phyloP scores from a whole-genome alignment of 2,329 filamentous ascomycete species.

The Aspergillus persii region DNA sequence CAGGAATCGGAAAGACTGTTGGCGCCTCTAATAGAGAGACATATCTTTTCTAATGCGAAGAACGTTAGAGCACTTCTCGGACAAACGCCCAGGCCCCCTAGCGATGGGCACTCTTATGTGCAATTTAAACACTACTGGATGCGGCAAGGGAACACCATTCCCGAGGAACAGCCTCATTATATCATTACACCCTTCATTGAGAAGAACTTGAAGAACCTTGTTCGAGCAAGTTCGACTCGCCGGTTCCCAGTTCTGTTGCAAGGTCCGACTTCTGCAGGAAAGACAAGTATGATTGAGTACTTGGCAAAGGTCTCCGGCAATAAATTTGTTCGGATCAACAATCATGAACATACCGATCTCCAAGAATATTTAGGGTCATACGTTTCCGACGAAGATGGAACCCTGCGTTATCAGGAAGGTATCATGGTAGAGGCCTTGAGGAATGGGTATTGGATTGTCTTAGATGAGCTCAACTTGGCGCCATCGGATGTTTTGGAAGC shows the following conservation, averaged over 20 bases:
- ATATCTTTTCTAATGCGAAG: conserved; percentile 69
- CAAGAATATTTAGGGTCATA: conserved; percentile 98
- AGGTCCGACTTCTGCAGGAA: conserved; percentile 93
- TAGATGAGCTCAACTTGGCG: conserved; percentile 95
- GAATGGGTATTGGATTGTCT: conserved; percentile 94
- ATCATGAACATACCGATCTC: conserved; percentile 97
- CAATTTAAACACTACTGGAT: conserved; percentile 91
- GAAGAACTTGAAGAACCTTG: conserved; percentile 89
- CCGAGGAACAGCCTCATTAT: conserved; percentile 78
- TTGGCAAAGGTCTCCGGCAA: conserved; percentile 96
- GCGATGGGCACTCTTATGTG: conserved; percentile 74
- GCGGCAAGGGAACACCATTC: conserved; percentile 65
- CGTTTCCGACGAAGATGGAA: conserved; percentile 78
- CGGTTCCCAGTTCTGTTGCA: conserved; percentile 93
- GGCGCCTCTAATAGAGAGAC: conserved; percentile 73
- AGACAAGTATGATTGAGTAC: conserved; percentile 99
- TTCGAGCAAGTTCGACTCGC: conserved; percentile 86
- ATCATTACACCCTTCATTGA: conserved; percentile 96
- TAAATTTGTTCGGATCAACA: conserved; percentile 97
- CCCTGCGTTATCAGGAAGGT: conserved; percentile 87
- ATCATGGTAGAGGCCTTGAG: conserved; percentile 88
- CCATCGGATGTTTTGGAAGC: conserved; percentile 97
- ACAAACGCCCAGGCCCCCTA: conserved; percentile 73
- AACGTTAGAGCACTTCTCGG: conserved; percentile 72
- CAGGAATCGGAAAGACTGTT: conserved; percentile 76